These are phyloP conservation scores for Mycena maculata DNA, from an alignment of 768 basidiomycete species.

Conservation along the genomic window DNA sequence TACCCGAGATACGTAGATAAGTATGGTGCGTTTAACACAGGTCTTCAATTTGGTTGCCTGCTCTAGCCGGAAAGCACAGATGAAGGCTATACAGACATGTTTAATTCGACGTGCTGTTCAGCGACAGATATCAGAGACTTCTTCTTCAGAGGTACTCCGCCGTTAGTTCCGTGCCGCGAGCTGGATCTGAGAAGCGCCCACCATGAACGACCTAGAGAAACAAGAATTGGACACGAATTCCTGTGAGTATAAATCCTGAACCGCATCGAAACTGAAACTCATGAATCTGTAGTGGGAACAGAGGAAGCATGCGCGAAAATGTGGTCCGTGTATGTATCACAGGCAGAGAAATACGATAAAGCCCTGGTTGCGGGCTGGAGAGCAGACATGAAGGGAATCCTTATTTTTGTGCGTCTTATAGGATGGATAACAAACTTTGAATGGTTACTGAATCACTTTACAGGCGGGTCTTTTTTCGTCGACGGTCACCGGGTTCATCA, in stretches of 20 bases:
- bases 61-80: no score
- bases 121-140: no score
- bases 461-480: slow-evolving; percentile 16
- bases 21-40: no score
- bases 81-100: no score
- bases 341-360: no score
- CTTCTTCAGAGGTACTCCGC: no score
- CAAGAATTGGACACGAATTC: background rate
- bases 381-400: slow-evolving; percentile 5
- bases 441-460: background rate
- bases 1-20: no score
- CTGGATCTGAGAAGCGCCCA: background rate
- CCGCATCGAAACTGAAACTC: background rate
- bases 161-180: no score
- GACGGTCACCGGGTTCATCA: slow-evolving; percentile 8
- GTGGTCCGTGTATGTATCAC: slow-evolving; percentile 4
- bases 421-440: background rate
- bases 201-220: background rate
- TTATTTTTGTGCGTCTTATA: slow-evolving; percentile 4
- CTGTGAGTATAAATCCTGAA: background rate
- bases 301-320: slow-evolving; percentile 4
- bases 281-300: slow-evolving; percentile 1
- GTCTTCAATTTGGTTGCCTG: no score
- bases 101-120: no score
- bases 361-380: slow-evolving; percentile 7